Percentiles rank a stretch among this genome's conserved stretches.
Conservation (phyloP, 805 yeast genomes). For the Spathaspora boniae region DNA sequence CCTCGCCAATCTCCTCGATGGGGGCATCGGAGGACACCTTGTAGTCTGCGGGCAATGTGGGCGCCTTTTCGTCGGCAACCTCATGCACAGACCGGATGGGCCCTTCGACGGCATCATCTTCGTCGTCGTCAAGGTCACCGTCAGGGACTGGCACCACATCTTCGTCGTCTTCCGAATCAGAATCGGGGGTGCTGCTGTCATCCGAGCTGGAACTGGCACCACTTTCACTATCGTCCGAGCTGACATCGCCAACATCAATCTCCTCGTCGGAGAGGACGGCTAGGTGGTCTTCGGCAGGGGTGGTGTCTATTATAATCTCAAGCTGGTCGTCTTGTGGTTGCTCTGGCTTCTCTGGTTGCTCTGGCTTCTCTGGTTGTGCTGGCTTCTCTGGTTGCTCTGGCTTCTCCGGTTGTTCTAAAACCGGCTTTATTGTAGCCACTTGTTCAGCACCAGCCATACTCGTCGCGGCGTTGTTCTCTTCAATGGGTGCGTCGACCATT, state of each 20-base stretch:
- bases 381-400: neutral
- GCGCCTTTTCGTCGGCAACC: constrained; percentile 61
- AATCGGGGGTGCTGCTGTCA: constrained; percentile 14
- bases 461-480: neutral
- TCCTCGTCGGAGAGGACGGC: constrained; percentile 26
- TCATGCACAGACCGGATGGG: constrained; percentile 84
- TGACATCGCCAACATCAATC: constrained; percentile 17
- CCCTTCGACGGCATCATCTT: constrained; percentile 43
- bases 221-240: constrained; percentile 10
- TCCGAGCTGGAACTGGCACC: constrained; percentile 7
- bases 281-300: neutral
- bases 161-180: constrained; percentile 22
- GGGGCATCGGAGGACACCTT: constrained; percentile 56
- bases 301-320: neutral
- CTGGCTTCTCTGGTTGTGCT: neutral
- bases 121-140: constrained; percentile 44
- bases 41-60: constrained; percentile 65
- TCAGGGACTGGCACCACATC: constrained; percentile 66
- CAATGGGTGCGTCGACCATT: too few species aligned
- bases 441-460: neutral
- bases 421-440: neutral
- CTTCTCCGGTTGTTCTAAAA: neutral
- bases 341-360: neutral
- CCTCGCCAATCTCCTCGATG: constrained; percentile 67
- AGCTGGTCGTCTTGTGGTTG: constrained; percentile 2